A percentile compares a stretch with the other conserved stretches of the same genome.
These are phyloP conservation scores for Populus ilicifolia DNA, from an alignment of 345 rosid genomes.

Conservation along the genomic window DNA sequence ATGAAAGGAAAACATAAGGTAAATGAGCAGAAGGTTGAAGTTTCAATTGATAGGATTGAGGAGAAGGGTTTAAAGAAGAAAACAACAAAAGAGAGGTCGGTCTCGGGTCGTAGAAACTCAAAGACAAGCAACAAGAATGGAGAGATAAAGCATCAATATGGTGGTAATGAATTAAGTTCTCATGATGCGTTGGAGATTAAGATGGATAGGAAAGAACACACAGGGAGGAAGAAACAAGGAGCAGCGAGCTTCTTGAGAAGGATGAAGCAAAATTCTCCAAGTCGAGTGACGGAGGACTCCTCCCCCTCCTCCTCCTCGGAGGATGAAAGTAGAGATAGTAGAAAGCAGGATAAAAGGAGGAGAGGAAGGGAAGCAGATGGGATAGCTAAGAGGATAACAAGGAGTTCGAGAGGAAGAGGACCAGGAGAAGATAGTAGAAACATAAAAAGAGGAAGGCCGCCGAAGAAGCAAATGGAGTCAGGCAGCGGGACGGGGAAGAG, in stretches of 20 bases:
- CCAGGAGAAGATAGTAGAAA: conserved; percentile 33
- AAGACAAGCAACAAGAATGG: conserved; percentile 22
- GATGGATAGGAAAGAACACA: conserved; percentile 32
- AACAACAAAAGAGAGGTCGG: conserved; percentile 27
- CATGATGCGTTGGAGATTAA: conserved; percentile 38
- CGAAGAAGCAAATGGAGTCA: conserved; percentile 26
- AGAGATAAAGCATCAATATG: conserved; percentile 31
- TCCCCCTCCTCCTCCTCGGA: conserved; percentile 5
- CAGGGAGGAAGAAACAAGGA: conserved; percentile 36
- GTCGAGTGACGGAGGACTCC: conserved; percentile 8
- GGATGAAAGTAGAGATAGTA: conserved; percentile 19
- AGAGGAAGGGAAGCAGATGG: conserved; percentile 12
- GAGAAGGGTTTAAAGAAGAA: conserved; percentile 32
- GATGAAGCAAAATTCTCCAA: conserved; percentile 48
- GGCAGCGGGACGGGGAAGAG: conserved; percentile 25
- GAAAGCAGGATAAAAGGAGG: conserved; percentile 17
- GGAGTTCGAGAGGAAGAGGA: conserved; percentile 42
- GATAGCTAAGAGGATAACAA: conserved; percentile 24
- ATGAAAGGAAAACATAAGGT: conserved; percentile 23
- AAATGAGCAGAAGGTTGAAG: not conserved
- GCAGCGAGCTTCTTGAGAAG: conserved; percentile 48
- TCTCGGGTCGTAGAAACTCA: conserved; percentile 14
- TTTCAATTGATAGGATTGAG: conserved; percentile 4
- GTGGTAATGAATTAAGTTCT: conserved; percentile 52
- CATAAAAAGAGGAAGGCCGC: conserved; percentile 40